Conservation (phyloP, 2,329 filamentous ascomycete genomes). For the Davidsoniella virescens region DNA sequence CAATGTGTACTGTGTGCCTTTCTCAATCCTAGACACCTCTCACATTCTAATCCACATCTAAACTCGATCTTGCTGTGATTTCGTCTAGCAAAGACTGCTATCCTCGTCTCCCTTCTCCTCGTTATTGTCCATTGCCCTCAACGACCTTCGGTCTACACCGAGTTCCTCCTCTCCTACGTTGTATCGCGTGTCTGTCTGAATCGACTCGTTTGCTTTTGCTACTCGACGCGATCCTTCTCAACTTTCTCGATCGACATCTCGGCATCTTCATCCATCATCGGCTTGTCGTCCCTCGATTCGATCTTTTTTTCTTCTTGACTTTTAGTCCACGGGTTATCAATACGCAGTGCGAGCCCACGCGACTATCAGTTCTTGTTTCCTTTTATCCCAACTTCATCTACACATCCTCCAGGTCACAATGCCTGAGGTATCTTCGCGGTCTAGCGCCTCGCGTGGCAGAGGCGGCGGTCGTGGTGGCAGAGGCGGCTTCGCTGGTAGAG, state of each 20-base stretch:
- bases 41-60: conserved; percentile 10
- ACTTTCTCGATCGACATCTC: conserved; percentile 13
- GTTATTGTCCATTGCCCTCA: not conserved
- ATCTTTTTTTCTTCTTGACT: conserved; percentile 8
- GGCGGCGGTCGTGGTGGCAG: conserved; percentile 76
- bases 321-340: conserved; percentile 13
- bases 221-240: conserved; percentile 8
- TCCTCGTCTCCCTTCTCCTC: conserved; percentile 17
- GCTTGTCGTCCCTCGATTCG: conserved; percentile 7
- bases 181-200: conserved; percentile 10
- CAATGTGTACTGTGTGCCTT: conserved; percentile 12
- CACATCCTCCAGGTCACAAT: conserved; percentile 32
- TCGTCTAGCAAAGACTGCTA: conserved; percentile 19
- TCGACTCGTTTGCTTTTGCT: conserved; percentile 5
- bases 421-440: conserved; percentile 87
- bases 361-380: conserved; percentile 15
- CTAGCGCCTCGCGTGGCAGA: conserved; percentile 72
- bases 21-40: conserved; percentile 10
- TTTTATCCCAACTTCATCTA: conserved; percentile 19
- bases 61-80: conserved; percentile 12
- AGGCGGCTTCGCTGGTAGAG: conserved; percentile 57
- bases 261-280: conserved; percentile 16
- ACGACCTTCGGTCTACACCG: conserved; percentile 17
- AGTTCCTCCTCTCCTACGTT: conserved; percentile 15
- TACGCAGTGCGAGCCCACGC: conserved; percentile 17